A percentile compares a stretch with the other conserved stretches of the same genome.
Evolutionary conservation across 371 early-diverging fungal genomes (phyloP).

Genomic region (Circinella umbellata): DNA sequence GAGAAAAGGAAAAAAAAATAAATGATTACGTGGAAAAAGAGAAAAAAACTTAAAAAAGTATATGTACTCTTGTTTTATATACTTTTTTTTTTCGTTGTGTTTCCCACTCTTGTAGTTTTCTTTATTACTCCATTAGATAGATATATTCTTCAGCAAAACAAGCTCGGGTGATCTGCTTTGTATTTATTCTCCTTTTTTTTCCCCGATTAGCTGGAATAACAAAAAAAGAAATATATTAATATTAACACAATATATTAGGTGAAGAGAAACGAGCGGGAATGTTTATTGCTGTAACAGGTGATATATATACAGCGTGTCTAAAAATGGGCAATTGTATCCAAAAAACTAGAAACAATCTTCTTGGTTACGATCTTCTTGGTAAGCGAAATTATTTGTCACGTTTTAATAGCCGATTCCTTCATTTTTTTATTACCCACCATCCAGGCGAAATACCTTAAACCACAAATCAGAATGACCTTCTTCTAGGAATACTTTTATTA

Average conservation of each 20-base stretch:
- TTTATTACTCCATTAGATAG: background rate
- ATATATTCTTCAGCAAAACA: background rate
- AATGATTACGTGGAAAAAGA: background rate
- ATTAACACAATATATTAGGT: too few species aligned
- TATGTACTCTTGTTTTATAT: background rate
- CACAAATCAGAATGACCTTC: too few species aligned
- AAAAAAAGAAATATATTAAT: too few species aligned
- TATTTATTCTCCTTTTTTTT: background rate
- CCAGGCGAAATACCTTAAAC: too few species aligned
- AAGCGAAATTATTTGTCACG: background rate
- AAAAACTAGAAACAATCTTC: background rate
- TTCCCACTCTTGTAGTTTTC: background rate
- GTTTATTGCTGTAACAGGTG: background rate
- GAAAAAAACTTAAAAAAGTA: background rate
- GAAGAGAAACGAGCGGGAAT: background rate
- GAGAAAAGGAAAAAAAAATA: background rate
- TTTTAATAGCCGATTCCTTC: too few species aligned
- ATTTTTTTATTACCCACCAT: too few species aligned
- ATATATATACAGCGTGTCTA: background rate
- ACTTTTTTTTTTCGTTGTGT: background rate
- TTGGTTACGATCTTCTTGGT: background rate
- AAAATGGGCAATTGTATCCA: constrained; percentile 2
- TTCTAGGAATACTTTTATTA: too few species aligned
- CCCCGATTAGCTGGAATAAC: constrained; percentile 1
- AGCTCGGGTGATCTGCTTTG: background rate